These are phyloP conservation scores for Salix caprea DNA, from an alignment of 345 rosid genomes.

Conservation along the genomic window DNA sequence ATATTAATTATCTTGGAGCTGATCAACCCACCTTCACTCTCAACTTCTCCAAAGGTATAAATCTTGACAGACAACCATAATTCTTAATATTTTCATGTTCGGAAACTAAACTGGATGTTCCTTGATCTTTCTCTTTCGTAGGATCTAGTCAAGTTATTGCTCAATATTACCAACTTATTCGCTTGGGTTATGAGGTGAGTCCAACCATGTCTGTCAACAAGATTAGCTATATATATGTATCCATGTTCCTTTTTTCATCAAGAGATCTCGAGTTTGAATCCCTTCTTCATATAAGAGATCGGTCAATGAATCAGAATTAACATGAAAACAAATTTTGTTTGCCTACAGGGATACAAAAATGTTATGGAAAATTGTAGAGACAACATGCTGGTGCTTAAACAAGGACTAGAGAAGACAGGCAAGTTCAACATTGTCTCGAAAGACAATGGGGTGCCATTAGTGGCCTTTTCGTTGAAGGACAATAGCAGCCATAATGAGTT, in stretches of 20 bases:
- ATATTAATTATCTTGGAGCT: conserved; percentile 28
- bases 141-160: conserved; percentile 32
- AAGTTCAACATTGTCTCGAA: conserved; percentile 25
- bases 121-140: not conserved
- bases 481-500: conserved; percentile 19
- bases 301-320: not conserved
- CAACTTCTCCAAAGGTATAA: conserved; percentile 29
- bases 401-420: conserved; percentile 24
- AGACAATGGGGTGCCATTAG: conserved; percentile 23
- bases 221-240: too few species aligned
- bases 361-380: conserved; percentile 31
- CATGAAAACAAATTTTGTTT: not conserved
- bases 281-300: too few species aligned
- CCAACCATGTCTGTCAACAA: not conserved
- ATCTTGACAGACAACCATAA: not conserved
- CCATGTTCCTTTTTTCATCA: too few species aligned
- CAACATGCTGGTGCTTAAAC: conserved; percentile 23
- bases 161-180: conserved; percentile 29
- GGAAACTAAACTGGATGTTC: not conserved
- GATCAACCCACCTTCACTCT: conserved; percentile 31
- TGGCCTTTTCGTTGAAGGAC: conserved; percentile 29
- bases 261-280: too few species aligned
- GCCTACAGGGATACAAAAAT: conserved; percentile 18
- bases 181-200: conserved; percentile 25
- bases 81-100: not conserved